Conservation (phyloP, 108 stramenopile species). For the Phaeodactylum tricornutum region DNA sequence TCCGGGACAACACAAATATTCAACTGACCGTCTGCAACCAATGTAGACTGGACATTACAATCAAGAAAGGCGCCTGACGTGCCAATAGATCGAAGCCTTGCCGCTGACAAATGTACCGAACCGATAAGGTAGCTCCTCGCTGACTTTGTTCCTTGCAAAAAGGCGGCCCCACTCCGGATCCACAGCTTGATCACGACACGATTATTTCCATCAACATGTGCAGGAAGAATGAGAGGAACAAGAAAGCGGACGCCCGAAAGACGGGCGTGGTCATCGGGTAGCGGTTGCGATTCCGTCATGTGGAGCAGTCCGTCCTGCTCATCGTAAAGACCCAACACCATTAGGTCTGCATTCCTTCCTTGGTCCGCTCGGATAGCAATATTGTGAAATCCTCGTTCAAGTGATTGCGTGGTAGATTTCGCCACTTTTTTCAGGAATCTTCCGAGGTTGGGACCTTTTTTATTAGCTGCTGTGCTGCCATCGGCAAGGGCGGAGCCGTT, state of each 20-base stretch:
- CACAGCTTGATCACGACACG: slow-evolving; percentile 20
- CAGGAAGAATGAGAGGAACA: slow-evolving; percentile 50
- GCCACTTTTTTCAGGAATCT: slow-evolving; percentile 48
- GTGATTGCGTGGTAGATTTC: slow-evolving; percentile 36
- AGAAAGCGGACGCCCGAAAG: slow-evolving; percentile 32
- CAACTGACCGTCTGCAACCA: slow-evolving; percentile 26
- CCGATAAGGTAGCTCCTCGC: slow-evolving; percentile 28
- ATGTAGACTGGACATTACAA: slow-evolving; percentile 3
- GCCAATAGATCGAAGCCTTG: not conserved
- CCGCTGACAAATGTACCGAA: too few species aligned
- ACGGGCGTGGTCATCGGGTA: slow-evolving; percentile 3
- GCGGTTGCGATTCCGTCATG: slow-evolving; percentile 23
- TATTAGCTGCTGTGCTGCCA: not conserved
- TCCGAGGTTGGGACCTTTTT: slow-evolving; percentile 3
- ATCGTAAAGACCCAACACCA: slow-evolving; percentile 49
- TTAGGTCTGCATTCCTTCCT: slow-evolving; percentile 61
- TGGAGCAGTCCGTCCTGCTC: slow-evolving; percentile 10
- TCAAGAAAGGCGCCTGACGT: slow-evolving; percentile 2
- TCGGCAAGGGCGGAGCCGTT: not conserved
- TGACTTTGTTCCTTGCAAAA: slow-evolving; percentile 22
- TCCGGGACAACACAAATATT: slow-evolving; percentile 22
- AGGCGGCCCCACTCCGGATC: slow-evolving; percentile 35
- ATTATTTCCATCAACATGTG: slow-evolving; percentile 13
- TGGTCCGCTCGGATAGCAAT: slow-evolving; percentile 65
- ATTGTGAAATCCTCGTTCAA: slow-evolving; percentile 50